These are phyloP conservation scores for Adansonia digitata DNA, from an alignment of 345 rosid species.

Conservation along the genomic window DNA sequence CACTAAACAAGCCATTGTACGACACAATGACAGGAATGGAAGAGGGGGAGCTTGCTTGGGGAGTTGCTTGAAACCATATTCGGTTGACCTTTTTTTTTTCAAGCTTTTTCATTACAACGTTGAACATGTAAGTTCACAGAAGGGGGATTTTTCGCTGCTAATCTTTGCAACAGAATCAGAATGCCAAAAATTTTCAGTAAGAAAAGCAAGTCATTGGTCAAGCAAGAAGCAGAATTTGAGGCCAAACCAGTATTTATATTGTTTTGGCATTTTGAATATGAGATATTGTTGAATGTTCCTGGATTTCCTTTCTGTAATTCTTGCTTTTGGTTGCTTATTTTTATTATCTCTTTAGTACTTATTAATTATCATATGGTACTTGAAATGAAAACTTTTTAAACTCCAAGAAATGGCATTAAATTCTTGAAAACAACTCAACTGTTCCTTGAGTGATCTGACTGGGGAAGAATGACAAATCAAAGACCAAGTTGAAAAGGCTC, in stretches of 20 bases:
- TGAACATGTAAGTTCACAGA: neutral
- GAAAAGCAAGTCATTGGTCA: neutral
- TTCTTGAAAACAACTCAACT: neutral
- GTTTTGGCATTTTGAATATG: too few species aligned
- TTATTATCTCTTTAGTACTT: too few species aligned
- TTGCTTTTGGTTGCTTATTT: too few species aligned
- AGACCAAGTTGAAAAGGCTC: neutral
- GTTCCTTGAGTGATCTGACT: neutral
- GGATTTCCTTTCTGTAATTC: neutral
- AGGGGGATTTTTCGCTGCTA: neutral
- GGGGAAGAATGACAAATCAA: neutral
- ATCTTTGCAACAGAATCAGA: neutral
- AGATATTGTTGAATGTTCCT: too few species aligned
- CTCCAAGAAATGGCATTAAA: neutral
- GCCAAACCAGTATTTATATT: neutral
- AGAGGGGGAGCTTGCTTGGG: constrained; percentile 39
- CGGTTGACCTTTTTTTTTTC: neutral
- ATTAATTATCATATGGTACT: too few species aligned
- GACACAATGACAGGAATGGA: constrained; percentile 83
- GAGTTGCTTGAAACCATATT: neutral
- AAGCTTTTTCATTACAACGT: neutral
- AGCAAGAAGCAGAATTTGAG: neutral
- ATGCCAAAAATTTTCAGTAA: neutral
- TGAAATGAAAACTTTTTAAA: too few species aligned
- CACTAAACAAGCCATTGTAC: constrained; percentile 68